Evolutionary conservation across 2,329 filamentous ascomycete species (phyloP), one percentile per base, ranked within the genome.

Genomic region (Colletotrichum tropicale): DNA sequence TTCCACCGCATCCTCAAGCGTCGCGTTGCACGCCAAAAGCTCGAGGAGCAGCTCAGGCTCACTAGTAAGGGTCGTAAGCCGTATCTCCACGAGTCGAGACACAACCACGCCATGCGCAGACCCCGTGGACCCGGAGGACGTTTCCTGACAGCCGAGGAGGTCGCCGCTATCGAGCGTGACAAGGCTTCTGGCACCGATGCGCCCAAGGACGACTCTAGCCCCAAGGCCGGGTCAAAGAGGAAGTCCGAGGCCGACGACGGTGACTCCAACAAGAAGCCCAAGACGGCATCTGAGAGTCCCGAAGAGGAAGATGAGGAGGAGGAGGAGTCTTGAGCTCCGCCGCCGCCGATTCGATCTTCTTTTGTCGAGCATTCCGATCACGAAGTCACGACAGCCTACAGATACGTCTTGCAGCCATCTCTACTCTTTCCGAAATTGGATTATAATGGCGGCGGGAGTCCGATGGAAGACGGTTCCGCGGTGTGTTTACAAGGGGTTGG

Each of bases 1-100:
- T 99, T 99, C 80, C 97, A 99, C 83, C 94, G 97, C 30, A 99
- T 99, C 65, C 86, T 99, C 70, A 98, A 99, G 88, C 92, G 97
- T 74, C 92, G 97, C 75, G 95, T 98, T 78, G 97, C 97, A 8
- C 92, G 97, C 38, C 97, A 98, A 85, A 95, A 95, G 83, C 89
- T 99, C 18, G 97, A 99, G 84, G 97, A 99, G 84, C 95, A 96
- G 70, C 87, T 99, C 58, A 92, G 97, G 56, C 87, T 98, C 74
- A 98, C 97, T 0, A 98, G 94, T 12, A 99, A 99, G 86, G 96
- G 96, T 30, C 93, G 97, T 43, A 98, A 98, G 86, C 97, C 97
- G 5, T 99, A 99, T 81, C 90, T 99, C 36, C 97, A 99, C 86
- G 97, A 99, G 83, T 98, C 96, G 30, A 91, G 97, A 81, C 97